Evolutionary conservation across 2,329 filamentous ascomycete species (phyloP), one percentile per base, ranked within the genome.

Genomic region (Colletotrichum tabaci): DNA sequence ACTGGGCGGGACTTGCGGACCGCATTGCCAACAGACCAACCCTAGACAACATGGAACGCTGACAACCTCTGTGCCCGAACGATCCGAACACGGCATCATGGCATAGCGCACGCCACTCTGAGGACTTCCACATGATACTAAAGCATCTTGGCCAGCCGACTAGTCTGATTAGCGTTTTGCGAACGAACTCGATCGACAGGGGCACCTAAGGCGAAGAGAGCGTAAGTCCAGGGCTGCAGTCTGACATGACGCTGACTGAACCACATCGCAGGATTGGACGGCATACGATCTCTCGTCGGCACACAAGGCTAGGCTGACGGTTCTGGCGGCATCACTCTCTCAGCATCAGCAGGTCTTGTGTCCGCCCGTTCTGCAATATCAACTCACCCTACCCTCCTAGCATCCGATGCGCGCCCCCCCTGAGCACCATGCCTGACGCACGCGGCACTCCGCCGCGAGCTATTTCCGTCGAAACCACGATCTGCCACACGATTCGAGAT

Each of bases 361-460:
- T 10, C 58, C 35, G 18, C 30, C 15, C n/a, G 4, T 50, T 21
- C 30, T 18, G 58, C 58, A 12, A 23, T n/a, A 2, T 40, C 58
- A 38, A 50, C 58, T 50, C 58, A 50, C 46, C 58, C 46, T 40
- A 50, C 58, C 58, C 46, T 61, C 58, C 30, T 26, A 4, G 26
- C 26, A 26, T 15, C n/a, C n/a, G 8, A 40, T 15, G 7, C 12
- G 15, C 35, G 2, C 3, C 10, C 42, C 26, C 26, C 58, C 16
- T 13, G 58, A 49, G 46, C 44, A 50, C 18, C 21, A 16, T 2
- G 7, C 12, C 16, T n/a, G 13, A 18, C 26, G n/a, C 46, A 49
- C 35, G 12, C 16, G 12, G 44, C 30, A 10, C 21, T 30, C 26
- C 26, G 35, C 30, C 12, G n/a, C n/a, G 44, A 8, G n/a, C 8